Percentiles rank a stretch among this genome's conserved stretches.
Evolutionary conservation across 768 basidiomycete genomes (phyloP).

Genomic region (Podaxis pistillaris): DNA sequence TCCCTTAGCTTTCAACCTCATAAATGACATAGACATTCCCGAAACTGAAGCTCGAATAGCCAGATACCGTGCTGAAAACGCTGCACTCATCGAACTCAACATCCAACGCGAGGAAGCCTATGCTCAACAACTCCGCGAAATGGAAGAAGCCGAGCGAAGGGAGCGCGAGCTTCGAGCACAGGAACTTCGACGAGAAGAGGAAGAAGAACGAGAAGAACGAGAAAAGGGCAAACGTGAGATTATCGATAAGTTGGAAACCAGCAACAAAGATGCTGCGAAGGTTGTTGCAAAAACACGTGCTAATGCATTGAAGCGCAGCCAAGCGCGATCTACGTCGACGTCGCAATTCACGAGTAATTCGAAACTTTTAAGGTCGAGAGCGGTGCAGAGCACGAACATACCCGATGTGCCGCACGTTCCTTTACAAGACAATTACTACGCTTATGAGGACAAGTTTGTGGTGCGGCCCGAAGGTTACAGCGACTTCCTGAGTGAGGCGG

Average conservation of each 20-base stretch:
- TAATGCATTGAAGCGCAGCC: constrained; percentile 59
- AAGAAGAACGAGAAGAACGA: constrained; percentile 73
- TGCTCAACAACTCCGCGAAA: constrained; percentile 65
- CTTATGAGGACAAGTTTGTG: constrained; percentile 67
- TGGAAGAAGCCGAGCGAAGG: constrained; percentile 75
- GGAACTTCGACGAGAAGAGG: constrained; percentile 65
- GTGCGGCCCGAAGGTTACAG: constrained; percentile 57
- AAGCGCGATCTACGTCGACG: constrained; percentile 51
- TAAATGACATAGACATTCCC: constrained; percentile 79
- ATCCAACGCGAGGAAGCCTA: constrained; percentile 79
- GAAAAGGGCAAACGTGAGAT: constrained; percentile 72
- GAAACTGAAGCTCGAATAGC: constrained; percentile 84
- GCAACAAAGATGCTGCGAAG: constrained; percentile 65
- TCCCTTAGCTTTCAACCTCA: constrained; percentile 84
- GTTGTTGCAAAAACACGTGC: constrained; percentile 69
- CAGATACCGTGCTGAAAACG: constrained; percentile 77
- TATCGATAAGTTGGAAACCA: constrained; percentile 80
- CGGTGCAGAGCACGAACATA: constrained; percentile 61
- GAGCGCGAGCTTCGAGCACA: constrained; percentile 70
- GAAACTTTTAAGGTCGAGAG: constrained; percentile 56
- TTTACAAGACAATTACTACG: constrained; percentile 72
- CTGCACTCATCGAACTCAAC: constrained; percentile 81
- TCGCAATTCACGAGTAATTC: constrained; percentile 46
- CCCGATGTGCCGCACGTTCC: constrained; percentile 83
- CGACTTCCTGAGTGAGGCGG: constrained; percentile 74